phyloP scores from a whole-genome alignment of 2,329 filamentous ascomycete species.

The Colletotrichum scovillei region DNA sequence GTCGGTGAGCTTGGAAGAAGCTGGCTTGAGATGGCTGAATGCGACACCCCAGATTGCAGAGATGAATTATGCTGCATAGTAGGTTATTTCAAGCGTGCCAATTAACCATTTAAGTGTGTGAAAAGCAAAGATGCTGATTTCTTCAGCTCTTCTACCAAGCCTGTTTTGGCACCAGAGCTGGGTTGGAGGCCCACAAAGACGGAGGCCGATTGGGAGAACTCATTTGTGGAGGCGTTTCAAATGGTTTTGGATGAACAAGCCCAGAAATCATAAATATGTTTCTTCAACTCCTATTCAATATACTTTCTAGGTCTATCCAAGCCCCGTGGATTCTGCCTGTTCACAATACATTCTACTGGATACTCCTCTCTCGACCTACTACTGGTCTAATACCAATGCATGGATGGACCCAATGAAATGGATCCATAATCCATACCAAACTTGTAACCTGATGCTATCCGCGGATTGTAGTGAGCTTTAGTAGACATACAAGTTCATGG shows the following conservation, averaged over 20 bases:
- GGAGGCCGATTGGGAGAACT: constrained; percentile 40
- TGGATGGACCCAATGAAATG: too few species aligned
- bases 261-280: not conserved
- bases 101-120: not conserved
- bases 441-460: not conserved
- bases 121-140: not conserved
- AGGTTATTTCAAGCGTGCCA: not conserved
- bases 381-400: too few species aligned
- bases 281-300: not conserved
- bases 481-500: constrained; percentile 44
- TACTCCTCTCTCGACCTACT: too few species aligned
- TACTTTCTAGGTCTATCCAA: not conserved
- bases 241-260: constrained; percentile 15
- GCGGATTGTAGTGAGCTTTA: constrained; percentile 6
- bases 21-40: not conserved
- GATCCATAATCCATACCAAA: not conserved
- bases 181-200: constrained; percentile 48
- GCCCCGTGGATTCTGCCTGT: too few species aligned
- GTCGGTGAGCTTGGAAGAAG: constrained; percentile 23
- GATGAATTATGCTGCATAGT: constrained; percentile 29
- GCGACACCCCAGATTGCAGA: constrained; percentile 7
- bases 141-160: constrained; percentile 36
- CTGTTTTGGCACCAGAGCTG: constrained; percentile 40
- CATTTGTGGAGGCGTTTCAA: constrained; percentile 36
- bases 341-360: not conserved